phyloP scores from a whole-genome alignment of 441 rosid species.

The Lepidium campestre region DNA sequence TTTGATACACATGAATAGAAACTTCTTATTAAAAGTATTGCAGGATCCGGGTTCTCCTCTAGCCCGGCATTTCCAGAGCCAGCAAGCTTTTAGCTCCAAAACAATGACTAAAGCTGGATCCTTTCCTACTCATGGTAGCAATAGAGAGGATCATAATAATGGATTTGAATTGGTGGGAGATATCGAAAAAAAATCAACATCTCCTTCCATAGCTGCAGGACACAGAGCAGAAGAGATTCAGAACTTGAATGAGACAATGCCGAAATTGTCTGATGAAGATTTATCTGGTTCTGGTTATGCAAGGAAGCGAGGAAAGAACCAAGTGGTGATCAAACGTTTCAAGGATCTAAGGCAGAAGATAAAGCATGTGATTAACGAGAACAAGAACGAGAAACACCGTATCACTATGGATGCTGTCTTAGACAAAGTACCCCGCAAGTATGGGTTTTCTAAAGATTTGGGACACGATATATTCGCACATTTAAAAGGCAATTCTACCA shows the following conservation, averaged over 20 bases:
- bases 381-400: conserved; percentile 57
- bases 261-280: conserved; percentile 22
- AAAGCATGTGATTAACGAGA: conserved; percentile 46
- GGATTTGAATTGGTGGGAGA: conserved; percentile 22
- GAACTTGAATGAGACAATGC: conserved; percentile 28
- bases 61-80: conserved; percentile 40
- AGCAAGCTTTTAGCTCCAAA: conserved; percentile 28
- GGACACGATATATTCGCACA: conserved; percentile 33
- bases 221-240: conserved; percentile 31
- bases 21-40: conserved; percentile 41
- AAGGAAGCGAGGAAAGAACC: conserved; percentile 35
- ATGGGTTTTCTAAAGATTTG: conserved; percentile 47
- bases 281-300: conserved; percentile 29
- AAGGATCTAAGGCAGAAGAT: conserved; percentile 65
- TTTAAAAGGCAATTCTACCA: conserved; percentile 16
- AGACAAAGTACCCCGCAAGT: conserved; percentile 62
- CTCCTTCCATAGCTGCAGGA: conserved; percentile 33
- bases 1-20: conserved; percentile 51
- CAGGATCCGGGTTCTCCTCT: conserved; percentile 53
- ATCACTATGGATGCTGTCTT: conserved; percentile 78
- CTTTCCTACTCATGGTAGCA: conserved; percentile 36
- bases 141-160: conserved; percentile 20
- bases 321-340: conserved; percentile 47
- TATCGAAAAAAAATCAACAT: conserved; percentile 20
- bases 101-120: conserved; percentile 37